Percentiles rank a stretch among this genome's conserved stretches.
phyloP scores from a whole-genome alignment of 495 filamentous ascomycete species.

The Tuber magnatum region DNA sequence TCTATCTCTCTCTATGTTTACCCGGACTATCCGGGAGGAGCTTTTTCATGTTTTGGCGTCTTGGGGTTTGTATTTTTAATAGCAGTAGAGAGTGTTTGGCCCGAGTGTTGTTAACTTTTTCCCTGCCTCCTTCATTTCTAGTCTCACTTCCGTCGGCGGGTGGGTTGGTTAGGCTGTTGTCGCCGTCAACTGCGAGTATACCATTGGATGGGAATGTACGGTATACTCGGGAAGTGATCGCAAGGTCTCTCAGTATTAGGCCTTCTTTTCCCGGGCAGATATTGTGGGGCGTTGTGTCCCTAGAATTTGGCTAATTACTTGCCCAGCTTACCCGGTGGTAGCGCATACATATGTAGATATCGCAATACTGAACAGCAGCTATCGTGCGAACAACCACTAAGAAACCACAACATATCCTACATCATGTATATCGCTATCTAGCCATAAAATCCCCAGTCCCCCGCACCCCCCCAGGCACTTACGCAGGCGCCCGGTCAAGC shows the following conservation, averaged over 20 bases:
- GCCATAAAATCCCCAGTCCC: not conserved
- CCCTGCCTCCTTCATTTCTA: not conserved
- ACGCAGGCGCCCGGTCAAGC: not conserved
- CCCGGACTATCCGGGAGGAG: not conserved
- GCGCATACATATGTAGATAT: not conserved
- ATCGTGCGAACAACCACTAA: not conserved
- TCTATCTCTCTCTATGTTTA: not conserved
- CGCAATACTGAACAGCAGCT: not conserved
- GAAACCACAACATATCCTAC: not conserved
- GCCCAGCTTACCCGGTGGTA: not conserved
- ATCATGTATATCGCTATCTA: not conserved
- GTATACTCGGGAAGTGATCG: not conserved
- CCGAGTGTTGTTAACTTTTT: not conserved
- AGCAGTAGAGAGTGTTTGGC: not conserved
- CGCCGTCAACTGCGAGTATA: not conserved
- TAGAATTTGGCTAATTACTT: not conserved
- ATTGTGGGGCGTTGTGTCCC: not conserved
- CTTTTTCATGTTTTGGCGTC: not conserved
- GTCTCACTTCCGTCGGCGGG: not conserved
- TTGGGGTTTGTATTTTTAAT: not conserved
- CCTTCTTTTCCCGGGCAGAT: not conserved
- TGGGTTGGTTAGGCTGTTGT: not conserved
- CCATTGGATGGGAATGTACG: not conserved
- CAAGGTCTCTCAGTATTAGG: not conserved
- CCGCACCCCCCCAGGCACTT: not conserved